Evolutionary conservation across 768 basidiomycete species (phyloP).

Genomic region (Suillus placidus): DNA sequence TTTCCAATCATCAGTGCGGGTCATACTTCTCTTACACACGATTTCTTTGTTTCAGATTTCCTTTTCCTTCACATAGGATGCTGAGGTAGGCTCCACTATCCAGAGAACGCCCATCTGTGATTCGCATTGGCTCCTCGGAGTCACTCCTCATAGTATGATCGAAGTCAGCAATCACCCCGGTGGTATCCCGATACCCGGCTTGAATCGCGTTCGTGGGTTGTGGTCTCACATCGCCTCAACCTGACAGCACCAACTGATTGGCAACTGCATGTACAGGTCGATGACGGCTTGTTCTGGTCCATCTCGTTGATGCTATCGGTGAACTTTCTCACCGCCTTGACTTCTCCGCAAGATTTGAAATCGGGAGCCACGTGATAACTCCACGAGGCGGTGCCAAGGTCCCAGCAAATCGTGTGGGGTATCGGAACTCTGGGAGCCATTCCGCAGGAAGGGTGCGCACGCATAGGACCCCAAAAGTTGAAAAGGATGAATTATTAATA

Average conservation of each 20-base stretch:
- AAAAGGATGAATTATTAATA: neutral
- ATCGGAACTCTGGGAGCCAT: neutral
- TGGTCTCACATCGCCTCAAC: neutral
- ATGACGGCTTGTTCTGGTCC: constrained; percentile 50
- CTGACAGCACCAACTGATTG: constrained; percentile 37
- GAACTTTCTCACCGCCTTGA: neutral
- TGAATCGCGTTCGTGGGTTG: constrained; percentile 19
- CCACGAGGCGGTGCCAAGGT: neutral
- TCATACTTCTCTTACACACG: constrained; percentile 30
- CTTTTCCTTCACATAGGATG: neutral
- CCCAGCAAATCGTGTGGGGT: neutral
- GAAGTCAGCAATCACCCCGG: neutral
- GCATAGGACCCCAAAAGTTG: neutral
- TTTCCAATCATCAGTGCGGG: constrained; percentile 20
- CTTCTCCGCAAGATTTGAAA: constrained; percentile 49
- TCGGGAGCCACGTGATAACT: neutral
- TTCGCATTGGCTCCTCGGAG: neutral
- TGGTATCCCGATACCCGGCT: constrained; percentile 9
- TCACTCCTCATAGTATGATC: neutral
- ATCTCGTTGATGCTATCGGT: constrained; percentile 56
- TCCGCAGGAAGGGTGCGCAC: neutral
- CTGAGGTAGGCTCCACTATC: neutral
- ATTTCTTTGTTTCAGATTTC: neutral
- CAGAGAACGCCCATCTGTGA: neutral
- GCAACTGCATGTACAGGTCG: constrained; percentile 47